Conservation (phyloP, 352 stramenopile species). For the Phytopythium cucurbitacearum region DNA sequence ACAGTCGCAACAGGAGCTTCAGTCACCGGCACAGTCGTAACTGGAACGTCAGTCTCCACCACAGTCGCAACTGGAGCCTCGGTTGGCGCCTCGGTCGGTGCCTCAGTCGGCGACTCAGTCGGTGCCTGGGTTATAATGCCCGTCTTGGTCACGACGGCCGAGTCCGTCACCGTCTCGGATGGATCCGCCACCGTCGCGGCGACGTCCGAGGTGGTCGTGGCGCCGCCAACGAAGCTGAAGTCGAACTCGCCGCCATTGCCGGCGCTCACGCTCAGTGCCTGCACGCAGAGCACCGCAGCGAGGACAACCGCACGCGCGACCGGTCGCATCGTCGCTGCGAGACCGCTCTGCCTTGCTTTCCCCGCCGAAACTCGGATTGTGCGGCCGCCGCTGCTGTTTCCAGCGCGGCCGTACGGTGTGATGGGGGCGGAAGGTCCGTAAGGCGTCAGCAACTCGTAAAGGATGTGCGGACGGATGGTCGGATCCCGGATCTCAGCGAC, state of each 20-base stretch:
- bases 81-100: neutral
- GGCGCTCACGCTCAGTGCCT: neutral
- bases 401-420: no score
- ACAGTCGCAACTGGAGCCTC: neutral
- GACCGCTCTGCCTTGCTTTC: no score
- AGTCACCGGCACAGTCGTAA: neutral
- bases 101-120: neutral
- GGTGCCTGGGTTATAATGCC: neutral
- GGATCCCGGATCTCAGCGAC: no score
- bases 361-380: no score
- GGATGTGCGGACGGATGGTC: no score
- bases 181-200: neutral
- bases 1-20: neutral
- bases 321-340: neutral
- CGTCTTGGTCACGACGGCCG: neutral
- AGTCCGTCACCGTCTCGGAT: neutral
- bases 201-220: neutral
- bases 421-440: no score
- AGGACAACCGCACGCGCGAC: neutral
- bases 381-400: no score
- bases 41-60: neutral
- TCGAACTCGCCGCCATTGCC: constrained; percentile 1
- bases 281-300: neutral
- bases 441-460: no score
- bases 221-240: constrained; percentile 3